Conservation (phyloP, 192 early-diverging fungal species). For the Funneliformis geosporum region DNA sequence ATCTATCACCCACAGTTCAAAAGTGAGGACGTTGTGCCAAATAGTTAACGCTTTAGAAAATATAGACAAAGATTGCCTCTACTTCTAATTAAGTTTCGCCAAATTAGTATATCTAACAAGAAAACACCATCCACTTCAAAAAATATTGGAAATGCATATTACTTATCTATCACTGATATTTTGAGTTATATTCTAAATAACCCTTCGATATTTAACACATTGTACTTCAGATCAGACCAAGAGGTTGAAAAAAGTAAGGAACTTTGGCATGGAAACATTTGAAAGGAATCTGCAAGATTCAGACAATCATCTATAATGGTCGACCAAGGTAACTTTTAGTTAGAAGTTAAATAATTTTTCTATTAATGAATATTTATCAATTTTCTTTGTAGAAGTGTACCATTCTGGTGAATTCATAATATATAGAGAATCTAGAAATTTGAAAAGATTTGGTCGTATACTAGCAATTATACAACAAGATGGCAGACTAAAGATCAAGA, state of each 20-base stretch:
- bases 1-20: neutral
- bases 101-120: neutral
- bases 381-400: neutral
- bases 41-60: neutral
- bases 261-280: neutral
- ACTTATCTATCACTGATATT: neutral
- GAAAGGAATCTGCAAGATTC: neutral
- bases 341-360: neutral
- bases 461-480: neutral
- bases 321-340: neutral
- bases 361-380: neutral
- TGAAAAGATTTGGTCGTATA: neutral
- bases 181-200: neutral
- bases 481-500: neutral
- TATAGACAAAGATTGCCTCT: neutral
- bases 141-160: neutral
- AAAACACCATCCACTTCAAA: neutral
- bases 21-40: neutral
- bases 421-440: neutral
- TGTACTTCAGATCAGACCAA: neutral
- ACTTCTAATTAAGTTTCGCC: neutral
- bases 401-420: neutral
- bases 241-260: neutral
- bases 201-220: neutral
- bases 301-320: neutral